Evolutionary conservation across 148 eudicot genomes (phyloP).

Genomic region (Rhododendron kiyosumense): DNA sequence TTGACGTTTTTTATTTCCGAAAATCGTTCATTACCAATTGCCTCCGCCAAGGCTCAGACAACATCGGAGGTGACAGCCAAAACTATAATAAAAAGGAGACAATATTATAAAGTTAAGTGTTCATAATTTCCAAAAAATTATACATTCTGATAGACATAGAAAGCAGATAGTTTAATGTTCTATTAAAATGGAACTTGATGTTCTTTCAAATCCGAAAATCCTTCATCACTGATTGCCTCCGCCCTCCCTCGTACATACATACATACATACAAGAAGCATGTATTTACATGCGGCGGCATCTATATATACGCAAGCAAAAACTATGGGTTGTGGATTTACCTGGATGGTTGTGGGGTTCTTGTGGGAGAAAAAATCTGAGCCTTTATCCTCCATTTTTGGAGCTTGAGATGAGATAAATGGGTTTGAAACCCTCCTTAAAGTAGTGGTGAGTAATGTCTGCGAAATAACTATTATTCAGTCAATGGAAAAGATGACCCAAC

Average conservation of each 20-base stretch:
- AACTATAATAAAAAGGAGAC: too few species aligned
- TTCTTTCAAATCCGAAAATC: not conserved
- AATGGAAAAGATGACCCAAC: not conserved
- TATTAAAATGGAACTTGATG: not conserved
- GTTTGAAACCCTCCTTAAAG: not conserved
- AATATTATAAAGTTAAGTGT: too few species aligned
- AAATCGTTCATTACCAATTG: not conserved
- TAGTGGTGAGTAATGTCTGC: not conserved
- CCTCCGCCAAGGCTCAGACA: not conserved
- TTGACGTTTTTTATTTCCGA: too few species aligned
- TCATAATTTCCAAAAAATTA: too few species aligned
- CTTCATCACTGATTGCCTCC: too few species aligned
- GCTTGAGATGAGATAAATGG: not conserved
- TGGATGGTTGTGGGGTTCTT: conserved; percentile 64
- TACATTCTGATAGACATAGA: too few species aligned
- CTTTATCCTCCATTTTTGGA: conserved; percentile 42
- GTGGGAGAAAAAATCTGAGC: conserved; percentile 51
- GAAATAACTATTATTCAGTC: not conserved
- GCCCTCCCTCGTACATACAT: not conserved
- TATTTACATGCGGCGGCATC: too few species aligned
- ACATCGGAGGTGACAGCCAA: too few species aligned
- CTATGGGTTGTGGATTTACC: conserved; percentile 23
- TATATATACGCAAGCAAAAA: not conserved
- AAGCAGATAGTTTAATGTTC: not conserved
- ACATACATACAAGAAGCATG: not conserved